A percentile compares a stretch with the other conserved stretches of the same genome.
Conservation (phyloP, 108 stramenopile genomes). For the Craspedostauros australis region DNA sequence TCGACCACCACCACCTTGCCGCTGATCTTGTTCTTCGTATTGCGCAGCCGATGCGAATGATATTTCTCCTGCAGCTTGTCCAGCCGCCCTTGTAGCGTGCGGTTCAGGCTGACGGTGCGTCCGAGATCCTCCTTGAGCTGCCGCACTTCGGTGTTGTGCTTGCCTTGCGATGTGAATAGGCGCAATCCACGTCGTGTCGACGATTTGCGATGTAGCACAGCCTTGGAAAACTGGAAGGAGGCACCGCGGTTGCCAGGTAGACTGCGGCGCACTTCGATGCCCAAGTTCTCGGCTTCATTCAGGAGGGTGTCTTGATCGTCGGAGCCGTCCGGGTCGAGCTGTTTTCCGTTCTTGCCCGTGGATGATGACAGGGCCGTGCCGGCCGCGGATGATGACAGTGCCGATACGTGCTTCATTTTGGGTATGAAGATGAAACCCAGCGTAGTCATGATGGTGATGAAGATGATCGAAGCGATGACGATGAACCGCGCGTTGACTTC, state of each 20-base stretch:
- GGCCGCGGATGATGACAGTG: background rate
- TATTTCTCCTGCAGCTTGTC: conserved; percentile 26
- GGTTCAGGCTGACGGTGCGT: conserved; percentile 12
- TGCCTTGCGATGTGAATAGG: conserved; percentile 2
- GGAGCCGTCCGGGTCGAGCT: background rate
- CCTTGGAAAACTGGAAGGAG: background rate
- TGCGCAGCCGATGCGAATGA: conserved; percentile 29
- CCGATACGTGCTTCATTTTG: conserved; percentile 22
- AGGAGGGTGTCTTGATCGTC: background rate
- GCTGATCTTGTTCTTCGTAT: no score
- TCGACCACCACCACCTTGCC: no score
- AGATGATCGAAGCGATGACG: conserved; percentile 18
- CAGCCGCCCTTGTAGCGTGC: conserved; percentile 3
- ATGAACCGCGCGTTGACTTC: conserved; percentile 16
- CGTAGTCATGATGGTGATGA: conserved; percentile 16
- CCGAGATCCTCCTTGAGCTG: conserved; percentile 11
- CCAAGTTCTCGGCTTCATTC: background rate
- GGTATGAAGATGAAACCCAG: conserved; percentile 44
- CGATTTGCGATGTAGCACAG: background rate
- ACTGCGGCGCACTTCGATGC: background rate
- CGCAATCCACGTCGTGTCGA: conserved; percentile 13
- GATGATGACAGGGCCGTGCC: background rate
- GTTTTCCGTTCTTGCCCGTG: background rate
- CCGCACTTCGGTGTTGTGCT: conserved; percentile 9
- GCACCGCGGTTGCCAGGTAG: background rate